Conservation (phyloP, 305 asterid species). For the Solanum hybrid region DNA sequence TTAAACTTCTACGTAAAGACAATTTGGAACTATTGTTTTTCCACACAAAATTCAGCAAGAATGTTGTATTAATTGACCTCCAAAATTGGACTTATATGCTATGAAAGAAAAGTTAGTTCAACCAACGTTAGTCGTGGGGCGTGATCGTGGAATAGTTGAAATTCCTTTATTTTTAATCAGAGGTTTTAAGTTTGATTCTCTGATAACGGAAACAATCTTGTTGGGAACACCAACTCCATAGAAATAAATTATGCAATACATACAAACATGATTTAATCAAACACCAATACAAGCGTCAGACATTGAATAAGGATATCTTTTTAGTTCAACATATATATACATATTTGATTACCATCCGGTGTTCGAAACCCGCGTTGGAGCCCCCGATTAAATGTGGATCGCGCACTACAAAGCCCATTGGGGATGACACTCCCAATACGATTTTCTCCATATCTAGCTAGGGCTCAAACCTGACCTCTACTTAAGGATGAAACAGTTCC, state of each 20-base stretch:
- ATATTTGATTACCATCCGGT: no score
- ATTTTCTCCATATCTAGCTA: not conserved
- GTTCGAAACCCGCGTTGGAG: not conserved
- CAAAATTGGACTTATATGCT: not conserved
- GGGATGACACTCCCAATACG: not conserved
- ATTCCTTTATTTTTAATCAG: not conserved
- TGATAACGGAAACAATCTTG: not conserved
- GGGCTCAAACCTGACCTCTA: no score
- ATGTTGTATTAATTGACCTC: not conserved
- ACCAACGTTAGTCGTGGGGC: not conserved
- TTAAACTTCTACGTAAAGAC: not conserved
- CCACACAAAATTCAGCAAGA: not conserved
- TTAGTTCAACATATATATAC: no score
- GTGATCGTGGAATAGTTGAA: not conserved
- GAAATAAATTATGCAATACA: not conserved
- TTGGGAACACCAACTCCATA: not conserved
- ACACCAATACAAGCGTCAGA: not conserved
- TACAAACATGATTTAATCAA: not conserved
- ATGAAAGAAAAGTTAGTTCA: not conserved
- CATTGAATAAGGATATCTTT: no score
- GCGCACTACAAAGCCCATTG: not conserved
- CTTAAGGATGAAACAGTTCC: no score
- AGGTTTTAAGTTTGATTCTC: not conserved
- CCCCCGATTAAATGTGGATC: rapidly evolving
- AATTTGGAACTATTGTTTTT: not conserved